Evolutionary conservation across 2,329 filamentous ascomycete genomes (phyloP).

Genomic region (Periconia digitata): DNA sequence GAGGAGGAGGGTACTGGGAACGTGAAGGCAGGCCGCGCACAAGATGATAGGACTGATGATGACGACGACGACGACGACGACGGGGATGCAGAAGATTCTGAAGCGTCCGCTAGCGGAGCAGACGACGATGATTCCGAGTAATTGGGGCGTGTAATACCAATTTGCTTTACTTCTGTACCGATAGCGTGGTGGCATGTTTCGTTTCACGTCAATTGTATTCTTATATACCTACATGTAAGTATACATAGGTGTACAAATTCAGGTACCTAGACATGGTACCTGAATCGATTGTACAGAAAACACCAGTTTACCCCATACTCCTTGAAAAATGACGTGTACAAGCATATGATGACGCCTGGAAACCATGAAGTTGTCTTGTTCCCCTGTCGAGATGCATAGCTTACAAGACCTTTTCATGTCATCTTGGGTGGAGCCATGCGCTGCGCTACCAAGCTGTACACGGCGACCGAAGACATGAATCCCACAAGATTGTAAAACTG

Average conservation of each 20-base stretch:
- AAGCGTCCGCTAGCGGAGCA: background rate
- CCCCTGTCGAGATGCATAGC: background rate
- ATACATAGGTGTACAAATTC: too few relatives aligned
- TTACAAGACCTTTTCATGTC: too few relatives aligned
- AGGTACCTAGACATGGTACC: too few relatives aligned
- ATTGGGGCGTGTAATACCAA: background rate
- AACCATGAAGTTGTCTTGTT: too few relatives aligned
- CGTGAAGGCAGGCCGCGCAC: too few relatives aligned
- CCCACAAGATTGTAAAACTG: conserved; percentile 97
- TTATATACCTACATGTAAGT: too few relatives aligned
- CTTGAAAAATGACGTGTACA: too few relatives aligned
- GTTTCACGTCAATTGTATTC: too few relatives aligned
- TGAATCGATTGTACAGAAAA: too few relatives aligned
- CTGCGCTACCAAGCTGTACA: conserved; percentile 92
- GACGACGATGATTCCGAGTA: background rate
- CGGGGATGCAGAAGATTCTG: conserved; percentile 17
- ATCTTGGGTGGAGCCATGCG: conserved; percentile 60
- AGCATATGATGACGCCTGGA: too few relatives aligned
- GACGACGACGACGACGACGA: conserved; percentile 23
- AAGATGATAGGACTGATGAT: conserved; percentile 14
- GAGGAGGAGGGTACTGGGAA: conserved; percentile 16
- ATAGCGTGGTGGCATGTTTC: background rate
- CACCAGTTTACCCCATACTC: too few relatives aligned
- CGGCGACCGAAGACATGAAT: conserved; percentile 93
- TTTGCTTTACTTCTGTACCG: background rate